These are phyloP conservation scores for Aphanomyces astaci DNA, from an alignment of 352 stramenopile genomes.

Conservation along the genomic window DNA sequence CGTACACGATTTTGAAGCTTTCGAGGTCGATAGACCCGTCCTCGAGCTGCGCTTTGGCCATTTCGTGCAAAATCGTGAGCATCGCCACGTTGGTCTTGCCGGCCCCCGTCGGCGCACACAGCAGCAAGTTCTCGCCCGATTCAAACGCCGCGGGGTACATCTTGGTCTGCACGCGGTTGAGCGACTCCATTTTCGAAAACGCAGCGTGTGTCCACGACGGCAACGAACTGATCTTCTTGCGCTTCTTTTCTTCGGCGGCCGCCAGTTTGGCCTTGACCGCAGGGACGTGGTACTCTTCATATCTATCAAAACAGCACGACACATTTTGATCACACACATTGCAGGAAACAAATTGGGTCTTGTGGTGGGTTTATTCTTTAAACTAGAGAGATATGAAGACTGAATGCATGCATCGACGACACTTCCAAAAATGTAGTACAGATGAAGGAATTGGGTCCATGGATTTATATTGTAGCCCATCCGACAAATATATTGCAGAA, in stretches of 20 bases:
- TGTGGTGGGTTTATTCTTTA: too few relatives aligned
- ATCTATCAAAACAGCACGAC: slow-evolving; percentile 22
- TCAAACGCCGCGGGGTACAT: slow-evolving; percentile 91
- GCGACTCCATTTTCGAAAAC: slow-evolving; percentile 96
- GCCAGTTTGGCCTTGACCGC: slow-evolving; percentile 82
- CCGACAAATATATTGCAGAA: too few relatives aligned
- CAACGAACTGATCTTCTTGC: slow-evolving; percentile 87
- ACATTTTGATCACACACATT: not conserved
- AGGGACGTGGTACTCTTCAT: slow-evolving; percentile 99
- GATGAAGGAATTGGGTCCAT: too few relatives aligned
- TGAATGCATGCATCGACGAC: too few relatives aligned
- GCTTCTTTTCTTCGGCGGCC: slow-evolving; percentile 59
- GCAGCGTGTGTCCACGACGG: slow-evolving; percentile 93
- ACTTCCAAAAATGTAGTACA: too few relatives aligned
- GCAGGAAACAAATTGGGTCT: too few relatives aligned
- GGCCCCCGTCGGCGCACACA: slow-evolving; percentile 98
- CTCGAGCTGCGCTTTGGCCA: slow-evolving; percentile 88
- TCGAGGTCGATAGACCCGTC: slow-evolving; percentile 89
- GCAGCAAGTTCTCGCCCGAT: slow-evolving; percentile 94
- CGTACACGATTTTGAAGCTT: slow-evolving; percentile 99
- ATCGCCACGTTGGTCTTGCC: slow-evolving; percentile 99
- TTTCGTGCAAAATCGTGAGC: slow-evolving; percentile 97
- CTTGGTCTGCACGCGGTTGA: slow-evolving; percentile 99
- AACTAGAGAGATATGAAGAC: too few relatives aligned
- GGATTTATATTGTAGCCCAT: too few relatives aligned